Base-by-base conservation (phyloP, 306 rosid genomes). In the Cucumis cinereus region DNA sequence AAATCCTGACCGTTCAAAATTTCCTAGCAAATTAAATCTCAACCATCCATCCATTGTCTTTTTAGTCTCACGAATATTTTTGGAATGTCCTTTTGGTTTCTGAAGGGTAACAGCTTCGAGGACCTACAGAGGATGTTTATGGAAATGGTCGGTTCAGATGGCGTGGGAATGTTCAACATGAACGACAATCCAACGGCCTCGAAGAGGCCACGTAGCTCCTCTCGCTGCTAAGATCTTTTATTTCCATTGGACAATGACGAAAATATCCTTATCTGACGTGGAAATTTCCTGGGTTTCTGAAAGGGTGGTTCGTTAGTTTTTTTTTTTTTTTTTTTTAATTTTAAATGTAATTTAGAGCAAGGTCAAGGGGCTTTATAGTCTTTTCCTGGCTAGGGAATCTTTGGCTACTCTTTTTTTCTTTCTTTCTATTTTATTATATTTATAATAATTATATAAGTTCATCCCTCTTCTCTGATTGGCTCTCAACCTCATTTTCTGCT, bases 71-170 rank as follows among this genome's bases (percentile, higher is more conserved):
- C 55, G 1, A 50, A 50, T 50, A 16, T 16, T 16, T 50, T 16
- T 50, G 19, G n/a, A 15, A 50, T 50, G 20, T 8, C 64, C 3
- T 59, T 22, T 35, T n/a, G 14, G 55, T 28, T 78, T 47, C 20
- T 56, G 1, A 53, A 95, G 99, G 96, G 89, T 76, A 87, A 90
- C 41, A 88, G 92, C 80, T 88, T 95, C 78, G 99, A 95, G 79
- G 99, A 95, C 77, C 86, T 95, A 17, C 97, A 90, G 26, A 84
- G 80, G 89, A 95, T 92, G 97, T 90, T 89, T 24, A 83, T 74
- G 73, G 99, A 95, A 50, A 90, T 95, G 96, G 96, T 89, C 6
- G 96, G 97, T 47, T 91, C 90, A 9, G 91, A 85, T 76, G 91
- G 81, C 8, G 76, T 79, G 79, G 81, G 50, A n/a, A 26, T 81